Percentiles rank a stretch among this genome's conserved stretches.
Evolutionary conservation across 2,329 filamentous ascomycete species (phyloP).

Genomic region (Arthrobotrys musiformis): DNA sequence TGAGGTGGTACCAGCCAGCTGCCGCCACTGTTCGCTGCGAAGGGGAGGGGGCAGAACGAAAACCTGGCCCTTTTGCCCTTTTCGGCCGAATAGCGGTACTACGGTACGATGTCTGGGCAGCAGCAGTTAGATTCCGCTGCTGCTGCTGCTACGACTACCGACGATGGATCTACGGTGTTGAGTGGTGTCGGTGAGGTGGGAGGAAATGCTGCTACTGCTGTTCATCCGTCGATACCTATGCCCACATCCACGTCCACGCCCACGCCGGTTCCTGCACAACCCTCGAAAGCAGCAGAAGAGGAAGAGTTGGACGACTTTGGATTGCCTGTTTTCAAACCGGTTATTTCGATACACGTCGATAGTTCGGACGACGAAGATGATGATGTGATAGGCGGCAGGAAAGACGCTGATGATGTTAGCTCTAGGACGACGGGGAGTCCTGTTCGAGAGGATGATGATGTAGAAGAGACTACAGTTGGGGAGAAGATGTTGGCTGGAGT

Average conservation of each 20-base stretch:
- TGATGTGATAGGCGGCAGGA: constrained; percentile 29
- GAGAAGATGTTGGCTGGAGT: constrained; percentile 20
- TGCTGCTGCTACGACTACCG: neutral
- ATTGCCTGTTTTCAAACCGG: constrained; percentile 43
- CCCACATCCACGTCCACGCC: constrained; percentile 59
- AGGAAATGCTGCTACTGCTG: neutral
- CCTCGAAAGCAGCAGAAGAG: neutral
- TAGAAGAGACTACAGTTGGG: constrained; percentile 3
- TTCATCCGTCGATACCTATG: constrained; percentile 60
- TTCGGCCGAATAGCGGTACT: neutral
- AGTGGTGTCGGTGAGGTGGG: neutral
- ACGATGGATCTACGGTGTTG: neutral
- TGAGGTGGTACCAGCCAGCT: neutral
- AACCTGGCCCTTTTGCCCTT: neutral
- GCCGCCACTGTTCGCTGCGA: too few species aligned
- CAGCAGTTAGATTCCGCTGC: constrained; percentile 11
- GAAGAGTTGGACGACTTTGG: constrained; percentile 52
- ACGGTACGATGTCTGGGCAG: constrained; percentile 40
- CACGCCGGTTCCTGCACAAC: constrained; percentile 53
- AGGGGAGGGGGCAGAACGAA: too few species aligned
- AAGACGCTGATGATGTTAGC: constrained; percentile 37
- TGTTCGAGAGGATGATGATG: constrained; percentile 23
- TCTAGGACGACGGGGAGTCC: constrained; percentile 50
- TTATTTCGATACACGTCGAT: constrained; percentile 32
- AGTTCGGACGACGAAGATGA: constrained; percentile 52